These are phyloP conservation scores for Tetraselmis striata DNA, from an alignment of 139 green algal genomes.

Conservation along the genomic window DNA sequence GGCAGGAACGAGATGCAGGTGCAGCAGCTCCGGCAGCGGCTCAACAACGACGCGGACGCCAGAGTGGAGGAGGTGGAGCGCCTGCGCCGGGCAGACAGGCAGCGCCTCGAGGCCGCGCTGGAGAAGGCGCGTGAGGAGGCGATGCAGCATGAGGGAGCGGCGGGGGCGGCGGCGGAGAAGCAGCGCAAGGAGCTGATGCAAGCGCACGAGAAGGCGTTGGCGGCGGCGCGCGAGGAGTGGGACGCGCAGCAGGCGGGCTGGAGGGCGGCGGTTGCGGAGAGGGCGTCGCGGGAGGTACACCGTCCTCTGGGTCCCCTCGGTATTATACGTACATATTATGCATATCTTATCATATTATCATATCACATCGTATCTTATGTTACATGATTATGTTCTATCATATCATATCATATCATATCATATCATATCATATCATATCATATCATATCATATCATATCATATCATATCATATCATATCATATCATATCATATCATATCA, in stretches of 20 bases:
- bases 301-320: background rate
- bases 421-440: too few species aligned
- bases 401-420: too few species aligned
- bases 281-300: constrained; percentile 32
- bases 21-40: constrained; percentile 25
- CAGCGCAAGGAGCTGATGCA: constrained; percentile 12
- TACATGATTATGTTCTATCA: too few species aligned
- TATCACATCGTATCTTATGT: too few species aligned
- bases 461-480: too few species aligned
- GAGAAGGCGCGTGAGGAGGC: constrained; percentile 21
- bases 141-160: constrained; percentile 17
- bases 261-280: constrained; percentile 45
- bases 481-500: too few species aligned
- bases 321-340: too few species aligned
- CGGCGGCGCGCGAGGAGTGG: constrained; percentile 14
- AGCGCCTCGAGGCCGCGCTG: constrained; percentile 26
- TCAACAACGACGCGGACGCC: constrained; percentile 6
- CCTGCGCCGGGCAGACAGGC: constrained; percentile 36
- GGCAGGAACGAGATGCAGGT: constrained; percentile 30
- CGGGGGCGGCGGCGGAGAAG: constrained; percentile 8
- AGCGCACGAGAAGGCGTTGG: constrained; percentile 16
- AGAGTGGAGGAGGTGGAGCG: constrained; percentile 28
- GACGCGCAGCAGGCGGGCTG: constrained; percentile 45
- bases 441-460: too few species aligned
- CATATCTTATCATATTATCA: too few species aligned